A percentile compares a stretch with the other conserved stretches of the same genome.
Conservation (phyloP, 108 stramenopile species). For the Fragilariopsis cylindrus region DNA sequence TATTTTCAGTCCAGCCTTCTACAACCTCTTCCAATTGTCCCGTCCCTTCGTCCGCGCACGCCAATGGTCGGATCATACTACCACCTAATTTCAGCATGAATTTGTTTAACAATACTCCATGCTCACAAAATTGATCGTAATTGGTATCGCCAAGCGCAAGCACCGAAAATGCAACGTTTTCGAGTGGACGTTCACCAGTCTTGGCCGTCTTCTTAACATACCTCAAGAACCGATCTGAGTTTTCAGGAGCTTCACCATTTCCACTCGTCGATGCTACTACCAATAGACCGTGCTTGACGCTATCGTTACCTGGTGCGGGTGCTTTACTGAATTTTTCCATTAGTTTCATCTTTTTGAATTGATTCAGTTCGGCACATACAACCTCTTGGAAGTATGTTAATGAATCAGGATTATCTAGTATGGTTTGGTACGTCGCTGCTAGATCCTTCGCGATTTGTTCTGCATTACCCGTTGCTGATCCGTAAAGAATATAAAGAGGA, state of each 20-base stretch:
- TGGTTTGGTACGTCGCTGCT: conserved; percentile 49
- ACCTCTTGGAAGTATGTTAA: conserved; percentile 55
- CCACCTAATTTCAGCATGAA: conserved; percentile 76
- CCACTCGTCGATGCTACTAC: conserved; percentile 88
- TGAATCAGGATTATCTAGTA: conserved; percentile 40
- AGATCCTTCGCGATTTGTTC: conserved; percentile 82
- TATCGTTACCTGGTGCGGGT: conserved; percentile 18
- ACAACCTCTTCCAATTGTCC: conserved; percentile 83
- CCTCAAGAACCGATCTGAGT: conserved; percentile 70
- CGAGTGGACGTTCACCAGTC: conserved; percentile 36
- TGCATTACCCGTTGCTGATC: conserved; percentile 78
- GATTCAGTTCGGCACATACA: conserved; percentile 61
- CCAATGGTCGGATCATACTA: conserved; percentile 39
- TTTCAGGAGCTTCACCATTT: conserved; percentile 90
- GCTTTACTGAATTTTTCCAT: conserved; percentile 31
- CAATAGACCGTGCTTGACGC: conserved; percentile 60
- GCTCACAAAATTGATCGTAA: conserved; percentile 86
- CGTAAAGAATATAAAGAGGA: conserved; percentile 76
- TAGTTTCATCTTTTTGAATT: conserved; percentile 56
- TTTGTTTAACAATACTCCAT: conserved; percentile 66
- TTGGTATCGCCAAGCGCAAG: conserved; percentile 89
- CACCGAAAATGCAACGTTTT: conserved; percentile 57
- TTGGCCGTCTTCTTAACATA: conserved; percentile 60
- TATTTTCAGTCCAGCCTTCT: conserved; percentile 66
- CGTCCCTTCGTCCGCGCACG: conserved; percentile 87